Percentiles rank a stretch among this genome's conserved stretches.
Conservation (phyloP, 371 early-diverging fungal species). For the Rhizomucor miehei region DNA sequence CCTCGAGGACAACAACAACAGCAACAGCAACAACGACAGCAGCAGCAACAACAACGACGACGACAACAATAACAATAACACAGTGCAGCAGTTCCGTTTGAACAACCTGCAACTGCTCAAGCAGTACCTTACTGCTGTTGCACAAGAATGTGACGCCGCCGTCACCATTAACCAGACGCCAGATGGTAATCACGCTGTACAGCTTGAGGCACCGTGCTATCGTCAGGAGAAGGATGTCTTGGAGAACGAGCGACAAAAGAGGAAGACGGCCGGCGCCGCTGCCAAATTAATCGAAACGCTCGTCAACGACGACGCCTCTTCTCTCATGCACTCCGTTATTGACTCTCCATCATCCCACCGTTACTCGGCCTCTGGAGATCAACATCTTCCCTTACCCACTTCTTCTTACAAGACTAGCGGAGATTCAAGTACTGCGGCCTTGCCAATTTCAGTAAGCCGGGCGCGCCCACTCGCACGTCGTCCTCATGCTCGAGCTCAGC, state of each 20-base stretch:
- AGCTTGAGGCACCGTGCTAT: not conserved
- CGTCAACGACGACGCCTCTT: slow-evolving; percentile 13
- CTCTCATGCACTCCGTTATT: slow-evolving; percentile 6
- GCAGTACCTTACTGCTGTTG: slow-evolving; percentile 36
- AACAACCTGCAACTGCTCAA: slow-evolving; percentile 27
- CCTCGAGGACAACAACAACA: too few species aligned
- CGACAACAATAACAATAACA: not conserved
- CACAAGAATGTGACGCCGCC: slow-evolving; percentile 18
- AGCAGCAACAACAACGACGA: not conserved
- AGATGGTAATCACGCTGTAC: slow-evolving; percentile 5
- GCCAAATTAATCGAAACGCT: slow-evolving; percentile 30
- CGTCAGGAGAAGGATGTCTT: not conserved
- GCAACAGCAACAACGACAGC: slow-evolving; percentile 2
- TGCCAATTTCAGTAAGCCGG: too few species aligned
- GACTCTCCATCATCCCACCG: not conserved
- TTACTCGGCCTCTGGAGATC: too few species aligned
- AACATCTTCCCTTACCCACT: not conserved
- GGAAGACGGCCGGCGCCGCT: slow-evolving; percentile 12
- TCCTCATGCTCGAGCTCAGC: too few species aligned
- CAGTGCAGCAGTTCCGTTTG: slow-evolving; percentile 5
- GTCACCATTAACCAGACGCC: slow-evolving; percentile 11
- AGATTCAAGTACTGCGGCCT: too few species aligned
- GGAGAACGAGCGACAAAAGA: not conserved
- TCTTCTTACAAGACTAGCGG: too few species aligned
- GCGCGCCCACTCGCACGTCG: too few species aligned